These are phyloP conservation scores for Monosporascus sp. DNA, from an alignment of 2,329 filamentous ascomycete genomes.

Conservation along the genomic window DNA sequence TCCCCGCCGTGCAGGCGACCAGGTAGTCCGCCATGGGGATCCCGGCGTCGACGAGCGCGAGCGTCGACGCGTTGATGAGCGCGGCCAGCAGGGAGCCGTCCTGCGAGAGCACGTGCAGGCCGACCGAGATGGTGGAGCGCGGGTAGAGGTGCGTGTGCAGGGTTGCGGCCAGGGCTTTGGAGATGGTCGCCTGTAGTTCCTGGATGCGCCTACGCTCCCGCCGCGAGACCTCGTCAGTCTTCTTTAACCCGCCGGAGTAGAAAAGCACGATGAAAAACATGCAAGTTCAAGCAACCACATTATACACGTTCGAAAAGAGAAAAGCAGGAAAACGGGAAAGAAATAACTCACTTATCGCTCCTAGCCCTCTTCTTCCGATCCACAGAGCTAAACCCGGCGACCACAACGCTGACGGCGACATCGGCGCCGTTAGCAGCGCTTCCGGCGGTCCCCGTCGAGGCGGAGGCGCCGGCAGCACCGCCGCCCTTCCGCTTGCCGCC, in stretches of 20 bases:
- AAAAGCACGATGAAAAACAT: too few species aligned
- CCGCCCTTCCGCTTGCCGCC: slow-evolving; percentile 31
- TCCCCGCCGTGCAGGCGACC: slow-evolving; percentile 80
- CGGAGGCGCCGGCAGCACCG: slow-evolving; percentile 1
- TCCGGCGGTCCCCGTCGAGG: slow-evolving; percentile 9
- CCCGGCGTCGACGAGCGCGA: slow-evolving; percentile 90
- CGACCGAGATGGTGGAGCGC: slow-evolving; percentile 76
- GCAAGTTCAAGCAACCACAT: neutral
- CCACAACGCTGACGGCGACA: slow-evolving; percentile 74
- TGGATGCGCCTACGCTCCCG: slow-evolving; percentile 58
- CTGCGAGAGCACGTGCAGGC: slow-evolving; percentile 80
- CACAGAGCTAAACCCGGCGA: slow-evolving; percentile 83
- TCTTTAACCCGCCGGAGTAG: too few species aligned
- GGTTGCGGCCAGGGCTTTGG: slow-evolving; percentile 68
- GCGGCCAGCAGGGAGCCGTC: slow-evolving; percentile 88
- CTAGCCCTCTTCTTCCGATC: slow-evolving; percentile 73
- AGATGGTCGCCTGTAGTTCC: slow-evolving; percentile 76
- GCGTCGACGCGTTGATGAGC: slow-evolving; percentile 82
- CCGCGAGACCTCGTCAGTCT: too few species aligned
- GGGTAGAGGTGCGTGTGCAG: slow-evolving; percentile 87
- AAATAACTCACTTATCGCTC: slow-evolving; percentile 65
- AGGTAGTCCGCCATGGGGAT: slow-evolving; percentile 94
- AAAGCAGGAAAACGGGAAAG: slow-evolving; percentile 2
- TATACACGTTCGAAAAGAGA: slow-evolving; percentile 2
- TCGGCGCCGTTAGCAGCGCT: slow-evolving; percentile 48